phyloP scores from a whole-genome alignment of 225 moss, liverwort and hornwort genomes.

The Anthoceros angustus region DNA sequence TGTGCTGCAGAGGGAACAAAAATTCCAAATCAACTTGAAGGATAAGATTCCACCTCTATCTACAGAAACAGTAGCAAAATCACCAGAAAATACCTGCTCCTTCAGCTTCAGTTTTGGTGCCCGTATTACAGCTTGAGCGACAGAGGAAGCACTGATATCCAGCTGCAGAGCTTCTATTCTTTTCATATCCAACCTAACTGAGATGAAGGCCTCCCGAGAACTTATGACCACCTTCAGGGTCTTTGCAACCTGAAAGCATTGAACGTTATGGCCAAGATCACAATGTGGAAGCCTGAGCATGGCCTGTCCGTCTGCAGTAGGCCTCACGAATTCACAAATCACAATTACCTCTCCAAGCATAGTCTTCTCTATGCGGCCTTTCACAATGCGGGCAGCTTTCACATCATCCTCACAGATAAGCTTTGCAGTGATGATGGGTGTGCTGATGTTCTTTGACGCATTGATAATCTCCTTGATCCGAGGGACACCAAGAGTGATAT shows the following conservation, averaged over 20 bases:
- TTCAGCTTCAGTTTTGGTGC: constrained; percentile 91
- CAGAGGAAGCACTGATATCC: constrained; percentile 71
- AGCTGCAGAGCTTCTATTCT: constrained; percentile 87
- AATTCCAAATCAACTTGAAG: background rate
- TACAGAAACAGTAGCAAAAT: background rate
- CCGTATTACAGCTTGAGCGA: constrained; percentile 75
- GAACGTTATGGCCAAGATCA: background rate
- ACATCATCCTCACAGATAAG: constrained; percentile 76
- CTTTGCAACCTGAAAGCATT: constrained; percentile 56
- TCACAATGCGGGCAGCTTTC: constrained; percentile 88
- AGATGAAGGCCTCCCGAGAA: constrained; percentile 55
- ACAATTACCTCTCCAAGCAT: constrained; percentile 68
- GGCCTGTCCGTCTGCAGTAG: background rate
- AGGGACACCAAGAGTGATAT: constrained; percentile 92
- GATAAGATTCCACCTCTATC: background rate
- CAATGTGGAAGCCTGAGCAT: background rate
- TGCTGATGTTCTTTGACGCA: constrained; percentile 96
- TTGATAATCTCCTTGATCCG: constrained; percentile 99
- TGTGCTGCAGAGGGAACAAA: constrained; percentile 37
- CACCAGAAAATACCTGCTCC: constrained; percentile 31
- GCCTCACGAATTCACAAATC: constrained; percentile 4
- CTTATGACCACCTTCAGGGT: constrained; percentile 75
- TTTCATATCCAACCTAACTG: constrained; percentile 71
- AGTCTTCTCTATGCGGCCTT: constrained; percentile 92
- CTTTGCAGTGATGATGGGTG: constrained; percentile 89